Conservation (phyloP, 148 eudicot genomes). For the Heliamphora exappendiculata region DNA sequence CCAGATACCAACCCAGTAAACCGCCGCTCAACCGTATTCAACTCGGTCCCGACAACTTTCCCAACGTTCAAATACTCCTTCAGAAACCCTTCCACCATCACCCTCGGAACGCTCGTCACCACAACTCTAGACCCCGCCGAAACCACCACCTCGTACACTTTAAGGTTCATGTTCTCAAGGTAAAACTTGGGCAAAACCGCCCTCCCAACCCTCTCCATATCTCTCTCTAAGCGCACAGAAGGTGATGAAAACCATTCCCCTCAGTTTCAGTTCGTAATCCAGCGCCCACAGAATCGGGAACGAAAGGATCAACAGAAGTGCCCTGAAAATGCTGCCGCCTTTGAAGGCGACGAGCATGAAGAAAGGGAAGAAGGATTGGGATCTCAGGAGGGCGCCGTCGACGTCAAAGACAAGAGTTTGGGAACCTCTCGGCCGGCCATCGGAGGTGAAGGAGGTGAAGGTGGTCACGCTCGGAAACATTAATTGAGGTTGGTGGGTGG, state of each 20-base stretch:
- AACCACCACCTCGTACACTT: conserved; percentile 43
- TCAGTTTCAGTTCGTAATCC: conserved; percentile 39
- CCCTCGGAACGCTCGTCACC: conserved; percentile 69
- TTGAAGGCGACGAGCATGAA: conserved; percentile 95
- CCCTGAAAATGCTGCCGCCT: conserved; percentile 83
- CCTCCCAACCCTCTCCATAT: conserved; percentile 53
- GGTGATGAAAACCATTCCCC: conserved; percentile 76
- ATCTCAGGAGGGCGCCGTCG: conserved; percentile 39
- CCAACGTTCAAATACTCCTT: conserved; percentile 68
- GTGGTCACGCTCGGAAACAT: too few relatives aligned
- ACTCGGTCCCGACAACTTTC: conserved; percentile 60
- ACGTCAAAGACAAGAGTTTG: conserved; percentile 65
- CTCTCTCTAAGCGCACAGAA: conserved; percentile 74
- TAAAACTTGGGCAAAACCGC: conserved; percentile 87
- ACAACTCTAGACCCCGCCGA: conserved; percentile 36
- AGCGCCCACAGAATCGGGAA: conserved; percentile 43
- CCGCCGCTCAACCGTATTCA: conserved; percentile 41
- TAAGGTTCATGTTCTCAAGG: conserved; percentile 60
- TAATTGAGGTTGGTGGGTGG: conserved; percentile 20
- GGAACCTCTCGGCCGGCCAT: conserved; percentile 23
- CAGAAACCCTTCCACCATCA: conserved; percentile 77
- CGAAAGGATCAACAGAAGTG: conserved; percentile 55
- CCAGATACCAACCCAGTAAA: conserved; percentile 45
- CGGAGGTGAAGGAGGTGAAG: conserved; percentile 22
- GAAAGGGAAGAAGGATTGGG: conserved; percentile 75